Conservation (phyloP, 2,329 filamentous ascomycete species). For the Colletotrichum endophyticum region DNA sequence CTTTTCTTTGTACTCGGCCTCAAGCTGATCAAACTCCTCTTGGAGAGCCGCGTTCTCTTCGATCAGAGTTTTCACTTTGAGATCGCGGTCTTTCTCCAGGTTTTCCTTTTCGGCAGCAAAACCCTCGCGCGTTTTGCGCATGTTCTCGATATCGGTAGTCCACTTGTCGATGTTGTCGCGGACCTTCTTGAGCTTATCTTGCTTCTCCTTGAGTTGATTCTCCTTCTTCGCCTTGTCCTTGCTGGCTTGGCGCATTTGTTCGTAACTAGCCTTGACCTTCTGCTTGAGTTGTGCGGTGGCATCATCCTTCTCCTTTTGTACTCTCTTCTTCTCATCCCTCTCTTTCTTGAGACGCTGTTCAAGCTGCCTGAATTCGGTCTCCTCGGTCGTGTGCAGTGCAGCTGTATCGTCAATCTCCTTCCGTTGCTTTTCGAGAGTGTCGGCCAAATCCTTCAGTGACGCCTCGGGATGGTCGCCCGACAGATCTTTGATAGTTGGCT, state of each 20-base stretch:
- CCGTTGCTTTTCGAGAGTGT: conserved; percentile 79
- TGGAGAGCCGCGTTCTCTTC: conserved; percentile 65
- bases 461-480: conserved; percentile 62
- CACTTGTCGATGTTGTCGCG: conserved; percentile 74
- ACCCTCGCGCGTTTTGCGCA: conserved; percentile 59
- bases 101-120: conserved; percentile 60
- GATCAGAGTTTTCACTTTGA: conserved; percentile 56
- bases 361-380: conserved; percentile 70
- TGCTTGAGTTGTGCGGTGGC: conserved; percentile 84
- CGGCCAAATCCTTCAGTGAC: conserved; percentile 78
- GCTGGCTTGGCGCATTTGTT: conserved; percentile 80
- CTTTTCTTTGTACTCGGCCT: conserved; percentile 73
- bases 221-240: conserved; percentile 82
- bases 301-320: conserved; percentile 89
- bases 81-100: conserved; percentile 55
- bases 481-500: conserved; percentile 48
- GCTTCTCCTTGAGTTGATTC: conserved; percentile 70
- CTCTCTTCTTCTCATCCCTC: conserved; percentile 77
- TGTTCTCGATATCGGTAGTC: conserved; percentile 64
- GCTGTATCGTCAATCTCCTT: conserved; percentile 84
- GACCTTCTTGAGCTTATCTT: conserved; percentile 70
- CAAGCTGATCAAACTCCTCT: conserved; percentile 67
- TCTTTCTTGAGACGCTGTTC: conserved; percentile 75
- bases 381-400: conserved; percentile 72
- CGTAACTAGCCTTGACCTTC: conserved; percentile 79